Conservation (phyloP, 108 stramenopile genomes). For the Skeletonema marinoi region DNA sequence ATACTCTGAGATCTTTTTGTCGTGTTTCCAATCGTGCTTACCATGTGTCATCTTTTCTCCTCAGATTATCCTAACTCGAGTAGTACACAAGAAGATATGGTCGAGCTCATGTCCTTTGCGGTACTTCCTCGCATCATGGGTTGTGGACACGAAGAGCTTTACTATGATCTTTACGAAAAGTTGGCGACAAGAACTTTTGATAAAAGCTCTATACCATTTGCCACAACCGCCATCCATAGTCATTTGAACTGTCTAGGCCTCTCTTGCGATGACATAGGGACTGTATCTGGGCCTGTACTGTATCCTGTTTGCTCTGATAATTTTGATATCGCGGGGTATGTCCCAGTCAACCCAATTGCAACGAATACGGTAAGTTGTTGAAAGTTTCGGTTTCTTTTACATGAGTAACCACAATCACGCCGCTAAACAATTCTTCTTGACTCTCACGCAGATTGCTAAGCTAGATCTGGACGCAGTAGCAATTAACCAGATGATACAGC, state of each 20-base stretch:
- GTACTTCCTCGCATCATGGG: constrained; percentile 65
- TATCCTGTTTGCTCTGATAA: constrained; percentile 25
- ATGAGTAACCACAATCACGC: neutral
- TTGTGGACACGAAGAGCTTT: constrained; percentile 54
- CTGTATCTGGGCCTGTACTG: constrained; percentile 5
- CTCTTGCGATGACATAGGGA: constrained; percentile 71
- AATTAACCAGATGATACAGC: constrained; percentile 65
- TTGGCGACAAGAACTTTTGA: constrained; percentile 38
- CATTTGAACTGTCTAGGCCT: constrained; percentile 76
- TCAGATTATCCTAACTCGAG: constrained; percentile 17
- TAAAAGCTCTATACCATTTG: constrained; percentile 27
- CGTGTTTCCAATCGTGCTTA: neutral
- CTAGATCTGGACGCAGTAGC: constrained; percentile 76
- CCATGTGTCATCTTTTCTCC: neutral
- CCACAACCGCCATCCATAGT: constrained; percentile 48
- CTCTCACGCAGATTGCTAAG: constrained; percentile 47
- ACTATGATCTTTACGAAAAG: constrained; percentile 56
- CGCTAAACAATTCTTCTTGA: neutral
- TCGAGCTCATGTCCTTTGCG: constrained; percentile 46
- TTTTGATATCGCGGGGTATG: constrained; percentile 69
- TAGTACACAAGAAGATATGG: constrained; percentile 47
- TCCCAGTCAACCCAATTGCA: constrained; percentile 49
- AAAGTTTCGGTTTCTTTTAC: neutral
- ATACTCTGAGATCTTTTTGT: neutral
- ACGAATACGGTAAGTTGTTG: constrained; percentile 36